Percentiles rank a stretch among this genome's conserved stretches.
Evolutionary conservation across 2,329 filamentous ascomycete genomes (phyloP).

Genomic region (Aureobasidium sp.): DNA sequence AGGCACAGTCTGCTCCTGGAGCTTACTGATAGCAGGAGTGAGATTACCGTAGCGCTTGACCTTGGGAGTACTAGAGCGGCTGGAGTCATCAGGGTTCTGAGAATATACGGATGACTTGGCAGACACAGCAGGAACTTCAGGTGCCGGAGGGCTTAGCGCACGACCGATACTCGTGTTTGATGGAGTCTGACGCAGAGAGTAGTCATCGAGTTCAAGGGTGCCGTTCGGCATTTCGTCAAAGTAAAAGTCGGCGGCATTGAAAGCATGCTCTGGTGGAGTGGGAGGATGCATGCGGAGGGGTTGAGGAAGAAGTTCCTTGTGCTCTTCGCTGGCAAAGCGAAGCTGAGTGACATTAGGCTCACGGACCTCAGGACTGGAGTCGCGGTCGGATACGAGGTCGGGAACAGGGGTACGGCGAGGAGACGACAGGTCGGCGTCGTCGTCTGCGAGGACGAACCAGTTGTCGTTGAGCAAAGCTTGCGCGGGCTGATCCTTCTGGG

Average conservation of each 20-base stretch:
- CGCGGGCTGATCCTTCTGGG: conserved; percentile 25
- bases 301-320: conserved; percentile 28
- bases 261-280: conserved; percentile 27
- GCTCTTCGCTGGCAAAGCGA: conserved; percentile 12
- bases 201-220: conserved; percentile 16
- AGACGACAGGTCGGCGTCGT: conserved; percentile 23
- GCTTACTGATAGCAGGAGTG: conserved; percentile 36
- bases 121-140: conserved; percentile 21
- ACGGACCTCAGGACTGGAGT: conserved; percentile 20
- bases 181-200: conserved; percentile 12
- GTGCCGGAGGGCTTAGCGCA: conserved; percentile 22
- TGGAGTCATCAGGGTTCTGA: conserved; percentile 19
- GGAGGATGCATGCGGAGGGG: conserved; percentile 45
- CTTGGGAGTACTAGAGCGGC: conserved; percentile 31
- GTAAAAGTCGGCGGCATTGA: conserved; percentile 4
- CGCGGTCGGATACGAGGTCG: conserved; percentile 22
- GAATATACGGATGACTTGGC: conserved; percentile 29
- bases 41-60: conserved; percentile 43
- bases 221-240: conserved; percentile 16
- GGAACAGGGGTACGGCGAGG: conserved; percentile 19
- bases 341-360: conserved; percentile 6
- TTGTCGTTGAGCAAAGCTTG: conserved; percentile 39
- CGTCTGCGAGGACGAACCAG: conserved; percentile 37
- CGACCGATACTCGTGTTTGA: conserved; percentile 23
- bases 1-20: conserved; percentile 18